Base-by-base conservation (phyloP, 176 grass and related monocot genomes). In the Carex kokanica region DNA sequence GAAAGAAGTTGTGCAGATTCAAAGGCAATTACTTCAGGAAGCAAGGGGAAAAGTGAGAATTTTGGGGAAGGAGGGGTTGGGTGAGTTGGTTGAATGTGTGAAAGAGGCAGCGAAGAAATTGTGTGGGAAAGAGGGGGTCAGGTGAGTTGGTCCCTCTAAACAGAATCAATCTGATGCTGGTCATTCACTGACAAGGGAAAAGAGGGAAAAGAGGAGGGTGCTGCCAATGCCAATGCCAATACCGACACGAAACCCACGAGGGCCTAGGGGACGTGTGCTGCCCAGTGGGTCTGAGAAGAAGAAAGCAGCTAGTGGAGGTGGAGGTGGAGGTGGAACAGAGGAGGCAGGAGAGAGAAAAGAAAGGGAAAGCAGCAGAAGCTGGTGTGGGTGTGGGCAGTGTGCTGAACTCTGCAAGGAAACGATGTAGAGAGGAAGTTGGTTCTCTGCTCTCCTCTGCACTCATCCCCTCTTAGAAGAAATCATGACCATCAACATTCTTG, bases 371-470 rank as follows among this genome's bases (percentile, higher is more conserved):
- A 85, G 47, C 83, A 31, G 53, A 31, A 82, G 81, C 79, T 6
- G 18, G 32, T 41, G 40, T 58, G 55, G 16, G 55, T 34, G 64
- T 81, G 83, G 79, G 87, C 81, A 88, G 87, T 72, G 58, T 87
- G 78, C 73, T 89, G 58, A 88, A 87, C 87, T 86, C 88, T 60
- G 69, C 75, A 68, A 93, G 95, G 74, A 98, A 98, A 86, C 86
- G 91, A 31, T 79, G 82, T 74, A 86, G 95, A 38, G 95, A 93
- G 80, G 92, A 88, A 36, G 61, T 98, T 5, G 87, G 94, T 24
- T 91, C 86, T 17, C 65, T 98, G 60, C 87, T 98, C 86, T 83
- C 92, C 21, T 91, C 92, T 67, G 85, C 88, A 78, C 82, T 98
- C 84, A 91, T 98, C 84, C 86, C 92, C 25, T 88, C 90, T 62